A percentile compares a stretch with the other conserved stretches of the same genome.
Conservation (phyloP, 2,329 filamentous ascomycete genomes). For the Drechslerella stenobrocha region DNA sequence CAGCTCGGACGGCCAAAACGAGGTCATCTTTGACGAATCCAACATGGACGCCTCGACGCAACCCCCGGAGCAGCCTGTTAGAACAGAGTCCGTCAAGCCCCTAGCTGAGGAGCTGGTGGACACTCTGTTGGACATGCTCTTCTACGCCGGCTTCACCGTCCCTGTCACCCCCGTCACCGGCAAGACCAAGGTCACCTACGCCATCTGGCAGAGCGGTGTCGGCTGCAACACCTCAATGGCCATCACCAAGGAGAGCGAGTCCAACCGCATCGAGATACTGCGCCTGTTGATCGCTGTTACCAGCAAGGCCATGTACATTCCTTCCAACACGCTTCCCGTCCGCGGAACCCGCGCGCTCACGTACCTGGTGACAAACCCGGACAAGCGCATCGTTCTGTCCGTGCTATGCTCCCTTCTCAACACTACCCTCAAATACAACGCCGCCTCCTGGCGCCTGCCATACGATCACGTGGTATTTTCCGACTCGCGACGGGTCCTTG, state of each 20-base stretch:
- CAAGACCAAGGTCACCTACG: conserved; percentile 81
- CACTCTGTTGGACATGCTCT: conserved; percentile 82
- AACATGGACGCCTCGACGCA: conserved; percentile 58
- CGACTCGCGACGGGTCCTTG: conserved; percentile 84
- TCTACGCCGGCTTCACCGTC: conserved; percentile 87
- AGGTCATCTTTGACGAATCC: conserved; percentile 77
- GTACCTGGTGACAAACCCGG: conserved; percentile 70
- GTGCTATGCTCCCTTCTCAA: conserved; percentile 71
- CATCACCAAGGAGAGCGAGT: conserved; percentile 89
- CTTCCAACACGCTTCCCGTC: conserved; percentile 75
- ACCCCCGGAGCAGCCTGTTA: conserved; percentile 53
- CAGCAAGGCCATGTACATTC: conserved; percentile 92
- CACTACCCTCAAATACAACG: conserved; percentile 92
- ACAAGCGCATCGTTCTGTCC: conserved; percentile 64
- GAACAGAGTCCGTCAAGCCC: conserved; percentile 72
- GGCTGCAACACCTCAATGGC: conserved; percentile 88
- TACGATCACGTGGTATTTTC: conserved; percentile 92
- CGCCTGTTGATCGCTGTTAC: conserved; percentile 81
- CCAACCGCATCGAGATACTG: conserved; percentile 79
- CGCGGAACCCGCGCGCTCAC: conserved; percentile 82
- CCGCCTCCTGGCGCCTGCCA: conserved; percentile 87
- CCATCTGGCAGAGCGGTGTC: conserved; percentile 97
- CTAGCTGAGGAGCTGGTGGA: conserved; percentile 91
- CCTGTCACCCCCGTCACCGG: conserved; percentile 68
- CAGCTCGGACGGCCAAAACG: conserved; percentile 66